A percentile compares a stretch with the other conserved stretches of the same genome.
phyloP scores from a whole-genome alignment of 1,284 basidiomycete genomes.

The Peniophora sp. region DNA sequence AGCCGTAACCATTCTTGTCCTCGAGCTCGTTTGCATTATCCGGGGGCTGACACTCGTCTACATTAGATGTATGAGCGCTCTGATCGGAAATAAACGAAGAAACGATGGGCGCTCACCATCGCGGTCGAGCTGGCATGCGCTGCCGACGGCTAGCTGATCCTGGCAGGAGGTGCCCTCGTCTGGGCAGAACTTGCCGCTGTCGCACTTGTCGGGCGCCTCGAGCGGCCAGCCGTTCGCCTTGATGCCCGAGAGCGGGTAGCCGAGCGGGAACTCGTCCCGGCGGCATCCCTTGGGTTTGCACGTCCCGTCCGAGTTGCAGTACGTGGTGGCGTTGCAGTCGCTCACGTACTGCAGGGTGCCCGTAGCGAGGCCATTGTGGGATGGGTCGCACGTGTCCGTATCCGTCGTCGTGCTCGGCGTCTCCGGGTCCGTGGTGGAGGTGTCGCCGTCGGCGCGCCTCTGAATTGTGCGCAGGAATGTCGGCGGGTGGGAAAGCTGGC shows the following conservation, averaged over 20 bases:
- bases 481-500: conserved; percentile 14
- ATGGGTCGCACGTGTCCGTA: conserved; percentile 41
- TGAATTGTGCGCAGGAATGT: background rate
- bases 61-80: background rate
- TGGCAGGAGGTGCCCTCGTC: conserved; percentile 77
- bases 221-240: conserved; percentile 14
- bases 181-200: conserved; percentile 65
- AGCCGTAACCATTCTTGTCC: conserved; percentile 47
- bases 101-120: conserved; percentile 56
- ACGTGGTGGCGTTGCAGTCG: conserved; percentile 68
- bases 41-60: conserved; percentile 72
- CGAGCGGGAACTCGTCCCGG: conserved; percentile 70
- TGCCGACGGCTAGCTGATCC: conserved; percentile 49
- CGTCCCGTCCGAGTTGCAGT: conserved; percentile 47
- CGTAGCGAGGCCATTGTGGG: conserved; percentile 58
- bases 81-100: background rate
- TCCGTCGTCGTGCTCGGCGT: conserved; percentile 18
- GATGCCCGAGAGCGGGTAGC: conserved; percentile 30
- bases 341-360: conserved; percentile 72
- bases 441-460: background rate
- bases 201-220: conserved; percentile 57
- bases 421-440: background rate
- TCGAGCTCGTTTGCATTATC: conserved; percentile 56
- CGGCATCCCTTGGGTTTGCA: conserved; percentile 68
- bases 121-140: conserved; percentile 77